These are phyloP conservation scores for Glebionis coronaria DNA, from an alignment of 129 eudicot species.

Conservation along the genomic window DNA sequence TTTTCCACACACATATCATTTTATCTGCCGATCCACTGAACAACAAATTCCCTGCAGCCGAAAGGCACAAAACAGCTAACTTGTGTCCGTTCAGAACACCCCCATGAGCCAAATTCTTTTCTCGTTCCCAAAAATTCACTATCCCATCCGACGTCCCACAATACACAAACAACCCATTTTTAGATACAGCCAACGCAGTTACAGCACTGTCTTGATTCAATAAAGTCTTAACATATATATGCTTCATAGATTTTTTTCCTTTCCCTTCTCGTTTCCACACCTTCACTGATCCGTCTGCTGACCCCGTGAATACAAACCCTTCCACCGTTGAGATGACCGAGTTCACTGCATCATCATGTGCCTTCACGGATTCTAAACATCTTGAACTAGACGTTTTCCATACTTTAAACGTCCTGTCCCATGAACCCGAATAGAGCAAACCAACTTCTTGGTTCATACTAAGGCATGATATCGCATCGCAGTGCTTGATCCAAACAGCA, in stretches of 20 bases:
- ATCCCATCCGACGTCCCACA: constrained; percentile 88
- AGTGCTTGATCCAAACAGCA: constrained; percentile 67
- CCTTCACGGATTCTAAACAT: constrained; percentile 75
- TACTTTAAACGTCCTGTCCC: constrained; percentile 92
- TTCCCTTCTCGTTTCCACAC: constrained; percentile 75
- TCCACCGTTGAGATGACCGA: constrained; percentile 58
- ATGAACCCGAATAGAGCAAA: constrained; percentile 83
- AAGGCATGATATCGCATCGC: constrained; percentile 79
- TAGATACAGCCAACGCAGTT: constrained; percentile 56
- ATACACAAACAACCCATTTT: constrained; percentile 49
- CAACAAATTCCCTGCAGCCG: constrained; percentile 60
- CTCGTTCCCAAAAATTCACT: constrained; percentile 77
- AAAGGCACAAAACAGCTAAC: constrained; percentile 78
- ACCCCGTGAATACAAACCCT: constrained; percentile 69
- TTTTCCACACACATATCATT: constrained; percentile 88
- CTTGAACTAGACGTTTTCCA: constrained; percentile 59
- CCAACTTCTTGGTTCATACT: constrained; percentile 64
- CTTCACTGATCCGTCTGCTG: constrained; percentile 89
- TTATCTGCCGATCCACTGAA: constrained; percentile 95
- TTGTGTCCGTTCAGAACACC: constrained; percentile 81
- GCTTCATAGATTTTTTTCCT: constrained; percentile 46
- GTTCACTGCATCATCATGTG: constrained; percentile 93
- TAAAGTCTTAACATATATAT: constrained; percentile 46
- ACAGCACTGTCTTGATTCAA: constrained; percentile 78
- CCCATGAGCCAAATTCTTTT: constrained; percentile 57